Evolutionary conservation across 805 yeast genomes (phyloP), one percentile per base, ranked within the genome.

Genomic region (Wickerhamiella allomyrinae): DNA sequence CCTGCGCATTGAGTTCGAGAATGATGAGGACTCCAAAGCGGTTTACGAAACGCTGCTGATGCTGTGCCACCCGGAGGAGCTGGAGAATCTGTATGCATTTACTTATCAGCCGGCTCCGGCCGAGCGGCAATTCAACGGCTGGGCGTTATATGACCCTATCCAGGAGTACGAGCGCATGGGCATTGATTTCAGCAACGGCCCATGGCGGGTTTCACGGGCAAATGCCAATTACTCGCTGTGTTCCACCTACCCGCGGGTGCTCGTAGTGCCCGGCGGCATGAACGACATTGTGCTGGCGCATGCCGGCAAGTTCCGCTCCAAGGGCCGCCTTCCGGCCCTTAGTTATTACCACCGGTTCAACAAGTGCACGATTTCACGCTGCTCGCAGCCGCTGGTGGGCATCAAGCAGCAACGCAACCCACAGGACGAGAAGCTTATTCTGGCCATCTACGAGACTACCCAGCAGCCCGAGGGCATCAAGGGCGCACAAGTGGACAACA

Each of bases 311-410:
- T 91, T 74, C 57, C 65, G 98, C 35, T 85, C 96, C 1, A 87
- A 89, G 56, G 74, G 71, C 45, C 65, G 98, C 48, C 71, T 91
- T 5, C 97, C 97, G 0, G 79, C 77, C 0, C 61, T 91, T 34
- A 73, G 87, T 2, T 91, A 86, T 59, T 78, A 72, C 54, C 82
- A 86, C 57, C 60, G 70, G 39, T 62, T 69, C 35, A 84, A 67
- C 49, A 41, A 50, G 1, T 77, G 91, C 54, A 71, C 91, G 1
- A 85, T 91, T 14, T 77, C 91, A 0, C 67, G 98, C 44, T 83
- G 95, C 52, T 69, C 96, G 2, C 98, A 91, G 62, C 98, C 98
- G 0, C 61, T 89, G 49, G 87, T 87, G 1, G 97, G 98, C 0
- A 53, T 91, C 14, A 86, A 84, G 45, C 94, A 86, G 56, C 75